Conservation (phyloP, 2,329 filamentous ascomycete genomes). For the Fusarium begoniae region DNA sequence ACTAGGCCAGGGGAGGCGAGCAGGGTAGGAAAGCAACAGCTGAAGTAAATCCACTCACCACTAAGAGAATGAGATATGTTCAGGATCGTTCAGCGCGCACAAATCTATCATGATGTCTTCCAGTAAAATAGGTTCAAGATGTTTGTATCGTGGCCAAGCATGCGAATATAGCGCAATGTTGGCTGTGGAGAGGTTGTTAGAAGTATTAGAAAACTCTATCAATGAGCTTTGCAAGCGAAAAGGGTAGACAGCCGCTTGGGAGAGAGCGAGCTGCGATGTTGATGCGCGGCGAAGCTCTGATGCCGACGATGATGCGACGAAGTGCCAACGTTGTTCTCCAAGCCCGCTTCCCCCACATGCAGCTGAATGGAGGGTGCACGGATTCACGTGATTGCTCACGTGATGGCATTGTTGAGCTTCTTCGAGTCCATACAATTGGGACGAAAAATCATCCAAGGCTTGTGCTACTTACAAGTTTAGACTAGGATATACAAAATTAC, state of each 20-base stretch:
- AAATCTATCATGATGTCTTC: slow-evolving; percentile 56
- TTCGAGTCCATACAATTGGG: background rate
- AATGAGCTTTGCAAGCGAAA: background rate
- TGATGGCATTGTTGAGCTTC: background rate
- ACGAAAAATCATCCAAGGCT: background rate
- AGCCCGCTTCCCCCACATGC: slow-evolving; percentile 36
- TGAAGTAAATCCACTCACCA: slow-evolving; percentile 47
- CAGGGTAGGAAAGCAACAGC: slow-evolving; percentile 4
- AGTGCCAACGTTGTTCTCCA: slow-evolving; percentile 41
- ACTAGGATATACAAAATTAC: background rate
- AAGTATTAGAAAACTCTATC: slow-evolving; percentile 18
- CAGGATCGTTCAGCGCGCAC: slow-evolving; percentile 45
- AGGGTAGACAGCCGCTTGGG: slow-evolving; percentile 23
- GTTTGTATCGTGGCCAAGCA: slow-evolving; percentile 38
- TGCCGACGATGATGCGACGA: slow-evolving; percentile 44
- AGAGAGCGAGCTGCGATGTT: slow-evolving; percentile 29
- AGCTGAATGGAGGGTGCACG: background rate
- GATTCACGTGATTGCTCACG: slow-evolving; percentile 31
- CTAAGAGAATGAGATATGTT: slow-evolving; percentile 51
- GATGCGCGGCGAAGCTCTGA: slow-evolving; percentile 40
- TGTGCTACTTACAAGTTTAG: background rate
- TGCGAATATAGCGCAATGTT: slow-evolving; percentile 31
- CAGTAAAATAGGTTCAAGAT: slow-evolving; percentile 36
- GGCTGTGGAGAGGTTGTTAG: slow-evolving; percentile 8
- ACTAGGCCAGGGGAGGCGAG: background rate